A percentile compares a stretch with the other conserved stretches of the same genome.
Conservation (phyloP, 2,329 filamentous ascomycete species). For the Verticillium tricorpus region DNA sequence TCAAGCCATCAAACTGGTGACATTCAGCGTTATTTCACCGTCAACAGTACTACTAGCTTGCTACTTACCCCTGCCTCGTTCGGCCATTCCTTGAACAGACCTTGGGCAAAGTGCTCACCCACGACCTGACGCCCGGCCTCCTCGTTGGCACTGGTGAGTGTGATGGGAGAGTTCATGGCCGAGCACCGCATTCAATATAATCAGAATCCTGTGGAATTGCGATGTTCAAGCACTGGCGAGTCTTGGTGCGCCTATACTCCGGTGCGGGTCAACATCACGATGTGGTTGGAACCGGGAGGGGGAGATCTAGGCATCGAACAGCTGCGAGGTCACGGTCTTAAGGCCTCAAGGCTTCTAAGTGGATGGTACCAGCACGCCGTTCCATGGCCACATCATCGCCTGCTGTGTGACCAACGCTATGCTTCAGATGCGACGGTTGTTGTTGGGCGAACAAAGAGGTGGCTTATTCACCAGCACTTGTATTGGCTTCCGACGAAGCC, state of each 20-base stretch:
- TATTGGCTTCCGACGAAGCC: not conserved
- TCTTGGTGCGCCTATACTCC: too few relatives aligned
- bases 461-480: not conserved
- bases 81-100: slow-evolving; percentile 33
- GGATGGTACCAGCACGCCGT: not conserved
- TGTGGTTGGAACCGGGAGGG: too few relatives aligned
- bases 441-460: not conserved
- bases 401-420: not conserved
- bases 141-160: not conserved
- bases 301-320: too few relatives aligned
- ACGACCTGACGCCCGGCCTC: not conserved
- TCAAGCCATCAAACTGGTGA: slow-evolving; percentile 61
- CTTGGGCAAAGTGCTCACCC: not conserved
- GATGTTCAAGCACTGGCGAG: too few relatives aligned
- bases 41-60: not conserved
- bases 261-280: too few relatives aligned
- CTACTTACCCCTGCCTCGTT: slow-evolving; percentile 40
- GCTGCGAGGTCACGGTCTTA: too few relatives aligned
- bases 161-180: not conserved
- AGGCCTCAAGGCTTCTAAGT: too few relatives aligned
- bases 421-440: not conserved
- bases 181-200: too few relatives aligned
- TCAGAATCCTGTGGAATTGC: too few relatives aligned
- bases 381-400: not conserved
- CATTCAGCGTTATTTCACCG: not conserved